Conservation (phyloP, 495 filamentous ascomycete species). For the Chaetomium fimeti region DNA sequence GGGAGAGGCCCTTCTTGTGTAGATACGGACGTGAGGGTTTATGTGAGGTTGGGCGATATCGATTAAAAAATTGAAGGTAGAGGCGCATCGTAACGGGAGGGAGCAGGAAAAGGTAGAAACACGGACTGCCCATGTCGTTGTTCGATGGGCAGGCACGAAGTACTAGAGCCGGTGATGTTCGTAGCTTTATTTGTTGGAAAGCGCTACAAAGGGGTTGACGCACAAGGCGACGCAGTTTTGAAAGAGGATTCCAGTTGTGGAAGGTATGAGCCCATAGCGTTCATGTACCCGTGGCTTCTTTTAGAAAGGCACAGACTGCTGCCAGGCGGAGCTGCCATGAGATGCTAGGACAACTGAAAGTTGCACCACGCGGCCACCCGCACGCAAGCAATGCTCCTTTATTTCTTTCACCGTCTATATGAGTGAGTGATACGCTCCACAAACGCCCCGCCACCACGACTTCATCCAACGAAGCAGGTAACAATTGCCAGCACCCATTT, state of each 20-base stretch:
- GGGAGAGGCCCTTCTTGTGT: constrained; percentile 1
- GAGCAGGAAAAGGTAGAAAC: not conserved
- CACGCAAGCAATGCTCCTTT: not conserved
- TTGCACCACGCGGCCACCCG: not conserved
- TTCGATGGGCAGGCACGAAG: not conserved
- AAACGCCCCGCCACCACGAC: not conserved
- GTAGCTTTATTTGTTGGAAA: too few relatives aligned
- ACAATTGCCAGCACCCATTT: constrained; percentile 22
- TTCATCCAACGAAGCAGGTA: not conserved
- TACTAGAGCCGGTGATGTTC: not conserved
- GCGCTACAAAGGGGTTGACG: not conserved
- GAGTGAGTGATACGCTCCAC: not conserved
- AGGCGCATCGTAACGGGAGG: constrained; percentile 11
- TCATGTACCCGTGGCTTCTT: constrained; percentile 7
- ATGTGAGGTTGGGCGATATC: constrained; percentile 13
- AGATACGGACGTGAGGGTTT: constrained; percentile 19
- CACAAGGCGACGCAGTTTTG: not conserved
- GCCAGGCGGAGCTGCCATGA: not conserved
- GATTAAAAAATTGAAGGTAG: constrained; percentile 1
- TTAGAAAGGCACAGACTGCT: not conserved
- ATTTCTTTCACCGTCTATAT: not conserved
- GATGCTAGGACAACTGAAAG: not conserved
- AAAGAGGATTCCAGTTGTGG: not conserved
- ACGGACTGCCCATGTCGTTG: not conserved
- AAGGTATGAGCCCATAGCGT: not conserved